Base-by-base conservation (phyloP, 2,329 filamentous ascomycete genomes). In the Penicillium sp. region DNA sequence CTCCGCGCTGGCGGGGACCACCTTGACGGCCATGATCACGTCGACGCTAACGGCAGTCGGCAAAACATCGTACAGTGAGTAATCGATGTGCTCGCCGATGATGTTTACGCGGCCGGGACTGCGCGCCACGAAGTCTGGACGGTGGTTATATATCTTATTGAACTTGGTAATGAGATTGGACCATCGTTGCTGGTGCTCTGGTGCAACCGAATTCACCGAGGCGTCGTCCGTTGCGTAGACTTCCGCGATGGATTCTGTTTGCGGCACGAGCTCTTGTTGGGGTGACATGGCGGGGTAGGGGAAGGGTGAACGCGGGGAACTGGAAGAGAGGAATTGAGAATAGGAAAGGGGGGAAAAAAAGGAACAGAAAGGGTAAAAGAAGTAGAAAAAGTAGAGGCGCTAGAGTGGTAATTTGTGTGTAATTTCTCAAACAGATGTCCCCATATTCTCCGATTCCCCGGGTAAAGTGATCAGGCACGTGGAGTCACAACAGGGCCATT, bases 81-180 rank as follows among this genome's bases (percentile, higher is more conserved):
- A 99, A 80, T 99, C 94, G 70, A 99, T 96, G 79, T 99, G 94
- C 82, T 99, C 94, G 75, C 94, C 94, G 73, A 99, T 97, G 71
- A 99, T 94, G 79, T 97, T 97, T 65, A 99, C 94, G 65, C 94
- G 86, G 59, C 94, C 94, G 1, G 94, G 94, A 55, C 93, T 96
- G 62, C 94, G 88, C 10, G 93, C 86, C 21, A 97, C 86, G 69
- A 96, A 97, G 58, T 89, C 83, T 39, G 93, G 87, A 17, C 82
- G 78, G 51, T 85, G 82, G 66, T 86, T 87, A 76, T 93, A 96
- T 42, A 78, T 79, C 57, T 83, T 77, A 65, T 87, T 80, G 77
- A 97, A 97, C 65, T 83, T 82, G 51, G 83, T 78, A 42, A 93
- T 79, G 43, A 97, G 82, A 43, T 78, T 81, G 67, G 88, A 84